phyloP scores from a whole-genome alignment of 495 filamentous ascomycete species.

The Rusavskia elegans region DNA sequence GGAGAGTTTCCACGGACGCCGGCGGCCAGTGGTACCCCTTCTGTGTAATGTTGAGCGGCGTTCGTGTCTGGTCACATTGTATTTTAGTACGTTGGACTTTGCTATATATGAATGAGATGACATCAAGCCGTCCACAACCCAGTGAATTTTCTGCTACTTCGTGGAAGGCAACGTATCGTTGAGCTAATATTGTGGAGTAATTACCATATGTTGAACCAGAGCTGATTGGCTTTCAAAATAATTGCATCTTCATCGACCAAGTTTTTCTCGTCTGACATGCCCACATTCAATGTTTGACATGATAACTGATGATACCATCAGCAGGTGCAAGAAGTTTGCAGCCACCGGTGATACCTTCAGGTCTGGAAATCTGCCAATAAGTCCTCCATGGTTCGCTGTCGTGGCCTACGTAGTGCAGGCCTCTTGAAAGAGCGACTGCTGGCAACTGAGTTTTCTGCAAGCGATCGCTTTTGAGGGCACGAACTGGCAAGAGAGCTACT shows the following conservation, averaged over 20 bases:
- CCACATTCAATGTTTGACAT: no score
- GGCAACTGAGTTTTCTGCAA: neutral
- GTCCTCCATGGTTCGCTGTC: slow-evolving; percentile 9
- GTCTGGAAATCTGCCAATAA: slow-evolving; percentile 4
- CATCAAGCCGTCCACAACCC: no score
- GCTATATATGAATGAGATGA: no score
- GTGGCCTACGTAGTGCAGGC: slow-evolving; percentile 3
- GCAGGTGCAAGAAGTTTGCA: no score
- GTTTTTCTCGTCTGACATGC: no score
- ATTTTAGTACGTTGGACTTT: no score
- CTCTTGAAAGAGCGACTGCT: neutral
- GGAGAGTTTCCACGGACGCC: slow-evolving; percentile 11
- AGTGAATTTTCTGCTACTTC: no score
- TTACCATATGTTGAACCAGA: neutral
- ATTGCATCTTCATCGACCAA: neutral
- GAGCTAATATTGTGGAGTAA: no score
- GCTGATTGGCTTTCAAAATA: neutral
- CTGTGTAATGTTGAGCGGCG: neutral
- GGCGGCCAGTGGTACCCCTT: neutral
- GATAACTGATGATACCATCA: no score
- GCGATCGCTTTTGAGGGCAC: neutral
- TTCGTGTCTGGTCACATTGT: no score
- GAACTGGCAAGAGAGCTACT: neutral
- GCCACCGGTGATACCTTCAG: neutral
- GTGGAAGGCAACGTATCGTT: no score